Evolutionary conservation across 768 basidiomycete species (phyloP).

Genomic region (Cystofilobasidium macerans): DNA sequence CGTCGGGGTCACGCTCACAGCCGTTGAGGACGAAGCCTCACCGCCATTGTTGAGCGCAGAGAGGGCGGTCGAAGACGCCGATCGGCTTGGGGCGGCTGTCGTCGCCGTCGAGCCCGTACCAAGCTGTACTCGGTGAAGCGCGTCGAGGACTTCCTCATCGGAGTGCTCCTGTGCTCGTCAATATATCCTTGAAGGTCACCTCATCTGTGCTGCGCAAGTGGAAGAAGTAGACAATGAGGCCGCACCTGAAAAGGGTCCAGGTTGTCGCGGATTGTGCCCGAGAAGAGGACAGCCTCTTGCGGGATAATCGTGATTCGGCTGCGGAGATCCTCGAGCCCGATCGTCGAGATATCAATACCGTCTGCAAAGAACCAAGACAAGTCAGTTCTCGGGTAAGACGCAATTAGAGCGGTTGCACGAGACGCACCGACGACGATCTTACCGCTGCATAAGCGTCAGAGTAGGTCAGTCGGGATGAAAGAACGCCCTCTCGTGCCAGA

Average conservation of each 20-base stretch:
- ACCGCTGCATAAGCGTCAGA: constrained; percentile 42
- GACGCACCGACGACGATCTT: constrained; percentile 64
- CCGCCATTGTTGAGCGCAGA: constrained; percentile 3
- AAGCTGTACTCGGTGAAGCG: constrained; percentile 68
- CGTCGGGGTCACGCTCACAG: not conserved
- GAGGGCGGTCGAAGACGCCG: constrained; percentile 10
- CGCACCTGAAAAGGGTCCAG: constrained; percentile 39
- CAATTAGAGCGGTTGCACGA: too few species aligned
- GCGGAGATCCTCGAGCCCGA: constrained; percentile 74
- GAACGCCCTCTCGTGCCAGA: not conserved
- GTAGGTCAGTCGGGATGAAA: not conserved
- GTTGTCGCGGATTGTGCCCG: constrained; percentile 38
- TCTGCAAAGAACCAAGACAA: too few species aligned
- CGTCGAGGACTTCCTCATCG: constrained; percentile 69
- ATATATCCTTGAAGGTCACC: too few species aligned
- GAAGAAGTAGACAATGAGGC: not conserved
- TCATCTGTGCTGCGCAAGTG: too few species aligned
- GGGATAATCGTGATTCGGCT: constrained; percentile 44
- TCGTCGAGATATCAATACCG: constrained; percentile 74
- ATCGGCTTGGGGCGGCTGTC: constrained; percentile 7
- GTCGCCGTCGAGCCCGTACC: not conserved
- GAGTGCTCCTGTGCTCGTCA: constrained; percentile 49
- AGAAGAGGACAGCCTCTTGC: constrained; percentile 50
- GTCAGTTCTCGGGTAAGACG: too few species aligned
- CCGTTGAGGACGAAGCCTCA: not conserved